Evolutionary conservation across 2,329 filamentous ascomycete species (phyloP).

Genomic region (Colletotrichum somersetense): DNA sequence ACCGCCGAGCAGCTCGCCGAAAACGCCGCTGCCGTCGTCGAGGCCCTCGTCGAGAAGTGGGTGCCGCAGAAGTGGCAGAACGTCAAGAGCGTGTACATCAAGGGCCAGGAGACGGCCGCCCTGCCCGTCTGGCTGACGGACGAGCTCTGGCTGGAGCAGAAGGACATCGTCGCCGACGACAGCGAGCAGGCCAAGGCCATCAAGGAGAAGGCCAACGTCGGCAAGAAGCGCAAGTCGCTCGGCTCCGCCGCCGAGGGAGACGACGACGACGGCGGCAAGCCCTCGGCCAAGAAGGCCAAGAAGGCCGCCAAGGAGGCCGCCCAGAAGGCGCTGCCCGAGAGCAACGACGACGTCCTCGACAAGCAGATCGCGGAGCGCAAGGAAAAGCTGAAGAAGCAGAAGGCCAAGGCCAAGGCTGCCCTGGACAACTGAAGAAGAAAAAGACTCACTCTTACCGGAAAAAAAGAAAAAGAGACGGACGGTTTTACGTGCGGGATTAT

Average conservation of each 20-base stretch:
- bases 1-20: conserved; percentile 80
- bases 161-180: conserved; percentile 76
- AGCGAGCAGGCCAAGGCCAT: conserved; percentile 63
- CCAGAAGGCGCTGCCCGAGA: conserved; percentile 51
- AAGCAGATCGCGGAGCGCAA: conserved; percentile 72
- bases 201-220: conserved; percentile 66
- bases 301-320: conserved; percentile 44
- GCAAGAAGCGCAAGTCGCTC: conserved; percentile 74
- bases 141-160: conserved; percentile 88
- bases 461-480: conserved; percentile 8
- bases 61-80: conserved; percentile 91
- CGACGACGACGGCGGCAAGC: conserved; percentile 51
- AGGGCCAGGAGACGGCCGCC: conserved; percentile 87
- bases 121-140: conserved; percentile 95
- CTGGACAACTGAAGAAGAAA: conserved; percentile 54
- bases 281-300: conserved; percentile 50
- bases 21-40: conserved; percentile 81
- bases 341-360: conserved; percentile 66
- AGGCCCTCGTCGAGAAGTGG: conserved; percentile 79
- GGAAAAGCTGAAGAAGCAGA: conserved; percentile 69
- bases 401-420: conserved; percentile 67
- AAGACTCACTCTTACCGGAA: not conserved
- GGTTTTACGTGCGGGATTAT: conserved; percentile 37
- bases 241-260: conserved; percentile 49
- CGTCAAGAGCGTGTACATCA: conserved; percentile 87